Evolutionary conservation across 2,329 filamentous ascomycete species (phyloP), one percentile per base, ranked within the genome.

Genomic region (Zymoseptoria pseudotritici): DNA sequence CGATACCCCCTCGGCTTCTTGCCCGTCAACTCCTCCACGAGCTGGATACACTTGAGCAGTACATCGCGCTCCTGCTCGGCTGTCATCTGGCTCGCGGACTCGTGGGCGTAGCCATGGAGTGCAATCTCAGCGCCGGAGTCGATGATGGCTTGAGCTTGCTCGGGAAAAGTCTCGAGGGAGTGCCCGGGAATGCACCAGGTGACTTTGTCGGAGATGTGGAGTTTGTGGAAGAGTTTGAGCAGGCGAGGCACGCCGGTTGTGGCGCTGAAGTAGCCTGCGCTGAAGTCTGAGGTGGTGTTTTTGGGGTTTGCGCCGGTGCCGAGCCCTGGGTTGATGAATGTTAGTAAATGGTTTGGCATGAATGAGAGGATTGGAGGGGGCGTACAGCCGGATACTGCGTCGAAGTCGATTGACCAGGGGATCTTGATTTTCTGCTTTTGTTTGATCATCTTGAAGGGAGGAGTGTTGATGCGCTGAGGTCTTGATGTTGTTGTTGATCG

Each of bases 111-210:
- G 10, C 78, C 78, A 63, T 81, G 78, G 0, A 80, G 68, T 0
- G 76, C 82, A 53, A 84, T 79, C 64, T 84, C 82, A 4, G 76
- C 77, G 6, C 83, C 82, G 31, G 78, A 80, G 4, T 79, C 75
- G 2, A 83, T 71, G 21, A 86, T 81, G 53, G 75, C 73, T 55
- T 73, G 71, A 2, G 80, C 79, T 58, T 83, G 76, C 2, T 73
- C 69, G 0, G 82, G 82, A 62, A 85, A 85, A 9, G 78, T 83
- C 63, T 86, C 83, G 55, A 82, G 76, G 0, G 78, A 82, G 71
- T 86, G 83, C 53, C 83, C 82, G 0, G 83, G 83, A 10, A 85
- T 78, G 66, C 83, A 85, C 83, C 82, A 85, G 3, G 82, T 84
- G 26, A 82, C 75, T 60, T 80, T 80, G 26, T 82, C 75, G 2